A percentile compares a stretch with the other conserved stretches of the same genome.
Conservation (phyloP, 345 rosid genomes). For the Eucalyptus cloeziana region DNA sequence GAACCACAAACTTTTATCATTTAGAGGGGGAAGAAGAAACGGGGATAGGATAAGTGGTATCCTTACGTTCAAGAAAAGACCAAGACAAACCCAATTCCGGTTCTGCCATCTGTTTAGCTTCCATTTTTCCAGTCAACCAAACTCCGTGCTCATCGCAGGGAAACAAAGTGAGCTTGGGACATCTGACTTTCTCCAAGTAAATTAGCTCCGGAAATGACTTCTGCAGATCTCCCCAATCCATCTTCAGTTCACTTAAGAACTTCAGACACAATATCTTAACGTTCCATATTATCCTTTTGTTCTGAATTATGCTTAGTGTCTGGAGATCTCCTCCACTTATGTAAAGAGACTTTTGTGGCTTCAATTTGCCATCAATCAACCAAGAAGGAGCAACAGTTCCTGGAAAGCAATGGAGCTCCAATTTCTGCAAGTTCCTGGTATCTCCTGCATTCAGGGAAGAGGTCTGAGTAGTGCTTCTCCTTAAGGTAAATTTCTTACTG, state of each 20-base stretch:
- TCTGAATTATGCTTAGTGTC: background rate
- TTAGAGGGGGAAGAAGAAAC: background rate
- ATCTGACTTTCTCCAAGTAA: conserved; percentile 17
- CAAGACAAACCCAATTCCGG: background rate
- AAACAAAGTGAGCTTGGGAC: conserved; percentile 14
- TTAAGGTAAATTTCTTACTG: background rate
- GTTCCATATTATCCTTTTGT: background rate
- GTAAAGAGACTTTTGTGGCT: background rate
- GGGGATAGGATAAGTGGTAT: background rate
- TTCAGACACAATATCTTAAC: conserved; percentile 9
- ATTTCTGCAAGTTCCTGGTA: background rate
- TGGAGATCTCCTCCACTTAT: conserved; percentile 14
- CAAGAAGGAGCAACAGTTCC: background rate
- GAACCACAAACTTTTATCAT: background rate
- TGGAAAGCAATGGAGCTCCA: conserved; percentile 7
- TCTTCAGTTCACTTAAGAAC: background rate
- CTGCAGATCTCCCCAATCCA: conserved; percentile 7
- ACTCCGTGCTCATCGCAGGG: conserved; percentile 18
- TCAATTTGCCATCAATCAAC: background rate
- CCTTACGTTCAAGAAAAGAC: background rate
- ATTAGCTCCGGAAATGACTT: conserved; percentile 3
- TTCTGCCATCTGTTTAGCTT: background rate
- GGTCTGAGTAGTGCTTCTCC: accelerated
- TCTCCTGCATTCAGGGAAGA: background rate
- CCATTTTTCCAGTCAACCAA: background rate